Percentiles rank a stretch among this genome's conserved stretches.
These are phyloP conservation scores for Lotmaria passim DNA, from an alignment of 208 protist species.

Conservation along the genomic window DNA sequence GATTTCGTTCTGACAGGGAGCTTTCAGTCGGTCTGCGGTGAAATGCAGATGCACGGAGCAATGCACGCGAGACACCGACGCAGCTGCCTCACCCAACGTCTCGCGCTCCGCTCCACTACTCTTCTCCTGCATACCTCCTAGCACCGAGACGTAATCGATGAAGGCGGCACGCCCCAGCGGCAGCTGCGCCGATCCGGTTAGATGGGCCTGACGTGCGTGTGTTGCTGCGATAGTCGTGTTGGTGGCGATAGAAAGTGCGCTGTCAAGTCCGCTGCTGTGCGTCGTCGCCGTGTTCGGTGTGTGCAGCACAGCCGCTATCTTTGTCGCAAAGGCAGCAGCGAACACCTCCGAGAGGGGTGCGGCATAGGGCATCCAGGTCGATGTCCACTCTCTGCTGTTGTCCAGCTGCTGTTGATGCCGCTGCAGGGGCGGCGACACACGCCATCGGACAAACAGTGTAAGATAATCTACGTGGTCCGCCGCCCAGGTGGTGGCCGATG, in stretches of 20 bases:
- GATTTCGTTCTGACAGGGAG: background rate
- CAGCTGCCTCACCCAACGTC: background rate
- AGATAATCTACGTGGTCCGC: conserved; percentile 8
- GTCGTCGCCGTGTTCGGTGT: no score
- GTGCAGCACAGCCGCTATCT: background rate
- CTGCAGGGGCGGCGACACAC: no score
- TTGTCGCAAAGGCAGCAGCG: background rate
- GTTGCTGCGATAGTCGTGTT: conserved; percentile 14
- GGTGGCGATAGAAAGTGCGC: no score
- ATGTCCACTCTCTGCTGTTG: background rate
- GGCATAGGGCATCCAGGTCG: conserved; percentile 29
- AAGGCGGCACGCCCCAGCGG: conserved; percentile 12
- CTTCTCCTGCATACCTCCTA: no score
- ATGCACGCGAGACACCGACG: conserved; percentile 29
- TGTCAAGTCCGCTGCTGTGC: no score
- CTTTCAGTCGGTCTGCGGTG: background rate
- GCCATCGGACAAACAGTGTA: conserved; percentile 21
- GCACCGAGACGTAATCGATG: background rate
- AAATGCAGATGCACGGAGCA: conserved; percentile 29
- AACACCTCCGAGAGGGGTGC: background rate
- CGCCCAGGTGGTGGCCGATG: background rate
- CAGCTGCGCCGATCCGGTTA: conserved; percentile 13
- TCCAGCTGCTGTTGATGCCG: background rate
- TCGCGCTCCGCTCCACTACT: background rate
- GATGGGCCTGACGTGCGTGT: background rate